phyloP scores from a whole-genome alignment of 2,329 filamentous ascomycete species.

The Polytolypa hystricis region DNA sequence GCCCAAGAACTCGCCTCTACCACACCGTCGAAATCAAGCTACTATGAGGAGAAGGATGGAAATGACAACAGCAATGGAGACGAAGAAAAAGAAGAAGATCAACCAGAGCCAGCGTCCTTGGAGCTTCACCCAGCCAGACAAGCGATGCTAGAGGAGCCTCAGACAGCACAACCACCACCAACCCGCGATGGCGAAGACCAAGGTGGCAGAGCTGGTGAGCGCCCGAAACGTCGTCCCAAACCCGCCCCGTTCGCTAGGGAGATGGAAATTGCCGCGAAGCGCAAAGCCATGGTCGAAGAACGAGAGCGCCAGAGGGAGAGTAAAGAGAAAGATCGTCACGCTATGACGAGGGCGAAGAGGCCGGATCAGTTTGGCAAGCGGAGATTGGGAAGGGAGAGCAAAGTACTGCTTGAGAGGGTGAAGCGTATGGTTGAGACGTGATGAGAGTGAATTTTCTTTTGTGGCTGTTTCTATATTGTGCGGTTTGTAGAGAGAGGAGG shows the following conservation, averaged over 20 bases:
- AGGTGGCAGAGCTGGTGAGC: constrained; percentile 17
- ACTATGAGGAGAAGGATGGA: constrained; percentile 23
- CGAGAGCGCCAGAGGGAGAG: constrained; percentile 54
- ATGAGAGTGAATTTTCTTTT: constrained; percentile 6
- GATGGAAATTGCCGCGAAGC: constrained; percentile 54
- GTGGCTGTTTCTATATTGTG: not conserved
- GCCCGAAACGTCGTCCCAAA: constrained; percentile 30
- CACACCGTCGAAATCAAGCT: constrained; percentile 22
- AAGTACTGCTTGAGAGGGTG: constrained; percentile 64
- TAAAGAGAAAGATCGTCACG: constrained; percentile 59
- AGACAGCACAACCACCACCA: constrained; percentile 7
- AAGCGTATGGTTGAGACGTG: constrained; percentile 53
- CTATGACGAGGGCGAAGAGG: constrained; percentile 50
- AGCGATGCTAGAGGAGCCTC: constrained; percentile 44
- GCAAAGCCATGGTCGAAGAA: constrained; percentile 48
- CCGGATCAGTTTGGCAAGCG: constrained; percentile 59
- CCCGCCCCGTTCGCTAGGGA: constrained; percentile 52
- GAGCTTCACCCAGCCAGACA: constrained; percentile 52
- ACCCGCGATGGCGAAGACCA: constrained; percentile 11
- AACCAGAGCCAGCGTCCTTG: constrained; percentile 27
- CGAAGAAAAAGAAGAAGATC: constrained; percentile 13
- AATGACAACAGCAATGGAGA: constrained; percentile 14
- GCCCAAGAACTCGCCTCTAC: constrained; percentile 40
- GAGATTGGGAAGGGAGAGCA: constrained; percentile 72
- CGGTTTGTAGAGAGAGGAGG: too few relatives aligned